Percentiles rank a stretch among this genome's conserved stretches.
phyloP scores from a whole-genome alignment of 106 monocot genomes.

The Acorus calamus region DNA sequence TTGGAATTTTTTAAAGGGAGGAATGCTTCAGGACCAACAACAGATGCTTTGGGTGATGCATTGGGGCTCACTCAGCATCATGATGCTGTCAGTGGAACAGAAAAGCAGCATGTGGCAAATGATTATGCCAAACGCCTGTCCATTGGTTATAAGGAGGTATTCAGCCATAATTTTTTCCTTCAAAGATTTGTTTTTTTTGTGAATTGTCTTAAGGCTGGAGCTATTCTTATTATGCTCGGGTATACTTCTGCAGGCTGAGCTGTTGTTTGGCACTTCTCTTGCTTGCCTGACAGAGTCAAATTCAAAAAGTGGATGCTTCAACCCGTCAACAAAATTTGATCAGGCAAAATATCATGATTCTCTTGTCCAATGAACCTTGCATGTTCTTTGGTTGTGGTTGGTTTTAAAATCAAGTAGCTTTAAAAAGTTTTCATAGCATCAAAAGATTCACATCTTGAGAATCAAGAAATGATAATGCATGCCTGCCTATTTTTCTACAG shows the following conservation, averaged over 20 bases:
- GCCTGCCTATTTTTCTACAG: too few relatives aligned
- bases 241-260: slow-evolving; percentile 54
- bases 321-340: slow-evolving; percentile 54
- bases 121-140: slow-evolving; percentile 85
- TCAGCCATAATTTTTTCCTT: neutral
- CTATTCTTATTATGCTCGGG: neutral
- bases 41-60: slow-evolving; percentile 81
- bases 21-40: slow-evolving; percentile 35
- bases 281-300: slow-evolving; percentile 64
- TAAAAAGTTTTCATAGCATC: too few relatives aligned
- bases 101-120: slow-evolving; percentile 91
- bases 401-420: too few relatives aligned
- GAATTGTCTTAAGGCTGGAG: neutral
- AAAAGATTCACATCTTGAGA: too few relatives aligned
- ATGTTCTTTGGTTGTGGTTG: too few relatives aligned
- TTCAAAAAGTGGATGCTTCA: slow-evolving; percentile 36
- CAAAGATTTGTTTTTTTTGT: neutral
- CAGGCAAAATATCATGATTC: slow-evolving; percentile 30
- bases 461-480: too few relatives aligned
- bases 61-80: slow-evolving; percentile 93
- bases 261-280: slow-evolving; percentile 58
- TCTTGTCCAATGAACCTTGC: too few relatives aligned
- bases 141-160: slow-evolving; percentile 80
- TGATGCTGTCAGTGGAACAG: slow-evolving; percentile 97
- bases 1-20: slow-evolving; percentile 81